These are phyloP conservation scores for Babesia ovis DNA, from an alignment of 169 alveolate genomes.

Conservation along the genomic window DNA sequence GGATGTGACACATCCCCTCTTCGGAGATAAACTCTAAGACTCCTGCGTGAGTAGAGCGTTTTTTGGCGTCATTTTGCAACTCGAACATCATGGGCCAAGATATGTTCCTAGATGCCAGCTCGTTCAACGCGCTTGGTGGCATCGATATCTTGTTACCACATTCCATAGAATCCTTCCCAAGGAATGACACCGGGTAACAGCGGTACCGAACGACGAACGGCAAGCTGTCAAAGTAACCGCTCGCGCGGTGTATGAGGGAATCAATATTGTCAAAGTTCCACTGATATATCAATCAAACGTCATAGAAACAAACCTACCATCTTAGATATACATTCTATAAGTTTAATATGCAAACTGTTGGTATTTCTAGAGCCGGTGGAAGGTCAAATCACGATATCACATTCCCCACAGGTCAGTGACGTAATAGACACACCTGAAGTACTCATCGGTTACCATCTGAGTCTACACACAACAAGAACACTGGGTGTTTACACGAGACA, in stretches of 20 bases:
- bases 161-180: constrained; percentile 84
- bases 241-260: constrained; percentile 11
- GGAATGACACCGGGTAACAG: constrained; percentile 83
- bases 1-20: constrained; percentile 91
- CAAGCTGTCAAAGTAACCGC: constrained; percentile 12
- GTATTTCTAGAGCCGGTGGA: background rate
- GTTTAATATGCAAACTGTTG: background rate
- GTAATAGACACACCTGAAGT: background rate
- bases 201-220: constrained; percentile 75
- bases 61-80: constrained; percentile 75
- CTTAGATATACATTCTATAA: background rate
- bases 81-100: constrained; percentile 88
- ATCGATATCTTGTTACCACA: constrained; percentile 82
- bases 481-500: background rate
- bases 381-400: constrained; percentile 2
- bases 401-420: constrained; percentile 20
- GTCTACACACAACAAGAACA: background rate
- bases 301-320: constrained; percentile 10
- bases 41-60: constrained; percentile 88
- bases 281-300: background rate
- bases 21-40: constrained; percentile 93
- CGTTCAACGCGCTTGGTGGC: constrained; percentile 84
- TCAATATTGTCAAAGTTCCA: constrained; percentile 58
- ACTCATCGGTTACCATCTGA: background rate
- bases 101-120: constrained; percentile 82